Evolutionary conservation across 1,284 basidiomycete genomes (phyloP).

Genomic region (Fistulinella cinereoalba): DNA sequence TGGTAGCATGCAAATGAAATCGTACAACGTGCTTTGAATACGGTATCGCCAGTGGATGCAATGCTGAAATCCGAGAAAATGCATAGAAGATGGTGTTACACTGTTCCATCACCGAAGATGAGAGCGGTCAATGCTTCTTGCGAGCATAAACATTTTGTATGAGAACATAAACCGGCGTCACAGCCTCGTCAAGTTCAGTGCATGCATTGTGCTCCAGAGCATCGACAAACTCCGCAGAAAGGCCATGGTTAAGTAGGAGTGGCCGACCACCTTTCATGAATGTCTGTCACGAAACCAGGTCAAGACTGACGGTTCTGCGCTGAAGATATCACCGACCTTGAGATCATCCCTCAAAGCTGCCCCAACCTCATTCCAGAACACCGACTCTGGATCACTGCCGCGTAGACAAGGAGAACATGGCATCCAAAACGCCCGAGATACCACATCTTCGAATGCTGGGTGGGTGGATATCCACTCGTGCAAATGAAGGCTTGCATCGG

Average conservation of each 20-base stretch:
- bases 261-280: conserved; percentile 66
- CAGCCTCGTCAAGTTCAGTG: conserved; percentile 50
- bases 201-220: conserved; percentile 49
- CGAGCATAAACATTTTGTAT: conserved; percentile 60
- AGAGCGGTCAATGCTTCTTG: conserved; percentile 37
- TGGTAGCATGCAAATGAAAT: conserved; percentile 12
- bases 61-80: conserved; percentile 13
- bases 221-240: conserved; percentile 50
- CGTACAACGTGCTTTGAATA: conserved; percentile 21
- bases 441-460: conserved; percentile 53
- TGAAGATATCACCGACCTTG: conserved; percentile 33
- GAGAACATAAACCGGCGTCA: conserved; percentile 48
- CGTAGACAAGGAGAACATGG: conserved; percentile 51
- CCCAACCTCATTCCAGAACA: conserved; percentile 35
- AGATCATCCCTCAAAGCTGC: conserved; percentile 45
- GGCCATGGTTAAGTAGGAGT: conserved; percentile 59
- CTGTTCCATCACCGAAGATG: conserved; percentile 2
- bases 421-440: conserved; percentile 55
- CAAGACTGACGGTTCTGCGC: conserved; percentile 1
- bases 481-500: conserved; percentile 57
- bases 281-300: conserved; percentile 41
- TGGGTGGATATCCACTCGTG: conserved; percentile 51
- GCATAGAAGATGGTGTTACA: neutral
- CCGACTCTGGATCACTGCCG: conserved; percentile 30
- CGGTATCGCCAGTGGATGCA: conserved; percentile 13